phyloP scores from a whole-genome alignment of 1,284 basidiomycete genomes.

The Cutaneotrichosporon curvatum region DNA sequence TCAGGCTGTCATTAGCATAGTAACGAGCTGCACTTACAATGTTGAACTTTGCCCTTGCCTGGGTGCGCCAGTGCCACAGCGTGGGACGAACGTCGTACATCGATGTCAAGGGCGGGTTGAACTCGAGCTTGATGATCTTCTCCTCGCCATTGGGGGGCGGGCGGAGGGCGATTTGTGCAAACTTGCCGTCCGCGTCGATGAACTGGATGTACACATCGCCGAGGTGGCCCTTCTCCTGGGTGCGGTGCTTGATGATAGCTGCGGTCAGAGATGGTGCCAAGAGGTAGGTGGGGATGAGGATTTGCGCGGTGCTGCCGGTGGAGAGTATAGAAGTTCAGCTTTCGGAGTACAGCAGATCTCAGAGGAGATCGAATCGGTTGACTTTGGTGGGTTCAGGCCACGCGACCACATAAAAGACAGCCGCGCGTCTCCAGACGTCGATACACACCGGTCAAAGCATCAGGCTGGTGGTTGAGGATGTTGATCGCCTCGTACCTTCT shows the following conservation, averaged over 20 bases:
- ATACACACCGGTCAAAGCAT: constrained; percentile 27
- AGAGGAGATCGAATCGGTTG: background rate
- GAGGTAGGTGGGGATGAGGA: background rate
- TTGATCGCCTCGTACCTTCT: constrained; percentile 7
- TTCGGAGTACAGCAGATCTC: background rate
- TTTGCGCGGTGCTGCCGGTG: no score
- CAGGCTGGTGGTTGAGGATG: constrained; percentile 27
- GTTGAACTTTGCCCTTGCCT: constrained; percentile 20
- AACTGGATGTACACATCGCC: constrained; percentile 27
- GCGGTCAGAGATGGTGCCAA: constrained; percentile 1
- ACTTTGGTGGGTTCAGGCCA: background rate
- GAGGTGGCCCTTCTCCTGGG: constrained; percentile 21
- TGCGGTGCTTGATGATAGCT: constrained; percentile 28
- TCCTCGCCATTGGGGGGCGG: constrained; percentile 19
- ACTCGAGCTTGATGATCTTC: constrained; percentile 16
- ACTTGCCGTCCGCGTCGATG: constrained; percentile 14
- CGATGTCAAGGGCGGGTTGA: constrained; percentile 23
- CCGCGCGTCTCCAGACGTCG: background rate
- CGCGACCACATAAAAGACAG: background rate
- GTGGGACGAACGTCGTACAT: constrained; percentile 14
- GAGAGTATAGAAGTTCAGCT: no score
- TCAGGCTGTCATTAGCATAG: background rate
- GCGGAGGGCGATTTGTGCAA: constrained; percentile 18
- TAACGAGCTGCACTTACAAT: constrained; percentile 16
- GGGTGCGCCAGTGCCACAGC: constrained; percentile 12